Evolutionary conservation across 2,329 filamentous ascomycete species (phyloP).

Genomic region (Penicillium sp.): DNA sequence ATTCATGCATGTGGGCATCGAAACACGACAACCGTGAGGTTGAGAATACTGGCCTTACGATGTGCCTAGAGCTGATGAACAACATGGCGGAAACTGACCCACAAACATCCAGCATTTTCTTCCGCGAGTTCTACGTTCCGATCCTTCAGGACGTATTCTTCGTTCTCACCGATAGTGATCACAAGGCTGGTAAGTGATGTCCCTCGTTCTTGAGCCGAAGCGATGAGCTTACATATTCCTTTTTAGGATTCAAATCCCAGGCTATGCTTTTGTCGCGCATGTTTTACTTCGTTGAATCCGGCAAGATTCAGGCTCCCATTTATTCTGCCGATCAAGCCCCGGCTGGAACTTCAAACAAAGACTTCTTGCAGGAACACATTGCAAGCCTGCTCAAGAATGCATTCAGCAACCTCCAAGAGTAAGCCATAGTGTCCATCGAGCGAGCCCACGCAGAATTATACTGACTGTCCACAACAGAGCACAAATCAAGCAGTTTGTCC

Average conservation of each 20-base stretch:
- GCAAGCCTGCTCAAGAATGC: constrained; percentile 79
- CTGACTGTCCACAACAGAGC: constrained; percentile 48
- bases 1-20: constrained; percentile 99
- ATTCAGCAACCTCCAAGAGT: constrained; percentile 89
- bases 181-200: constrained; percentile 69
- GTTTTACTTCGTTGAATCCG: constrained; percentile 88
- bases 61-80: constrained; percentile 95
- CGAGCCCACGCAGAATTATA: constrained; percentile 1
- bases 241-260: constrained; percentile 84
- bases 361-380: constrained; percentile 87
- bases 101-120: constrained; percentile 86
- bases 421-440: constrained; percentile 42
- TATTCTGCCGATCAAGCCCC: constrained; percentile 81
- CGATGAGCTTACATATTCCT: neutral
- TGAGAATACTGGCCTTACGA: constrained; percentile 90
- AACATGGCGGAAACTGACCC: constrained; percentile 93
- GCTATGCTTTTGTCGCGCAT: constrained; percentile 89
- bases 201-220: neutral
- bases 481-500: constrained; percentile 87
- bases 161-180: constrained; percentile 92
- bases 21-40: constrained; percentile 99
- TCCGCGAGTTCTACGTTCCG: constrained; percentile 93
- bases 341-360: constrained; percentile 78
- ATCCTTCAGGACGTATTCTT: constrained; percentile 99
- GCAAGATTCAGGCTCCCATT: constrained; percentile 89